A percentile compares a stretch with the other conserved stretches of the same genome.
phyloP scores from a whole-genome alignment of 148 eudicot genomes.

The Linanthus parryae region DNA sequence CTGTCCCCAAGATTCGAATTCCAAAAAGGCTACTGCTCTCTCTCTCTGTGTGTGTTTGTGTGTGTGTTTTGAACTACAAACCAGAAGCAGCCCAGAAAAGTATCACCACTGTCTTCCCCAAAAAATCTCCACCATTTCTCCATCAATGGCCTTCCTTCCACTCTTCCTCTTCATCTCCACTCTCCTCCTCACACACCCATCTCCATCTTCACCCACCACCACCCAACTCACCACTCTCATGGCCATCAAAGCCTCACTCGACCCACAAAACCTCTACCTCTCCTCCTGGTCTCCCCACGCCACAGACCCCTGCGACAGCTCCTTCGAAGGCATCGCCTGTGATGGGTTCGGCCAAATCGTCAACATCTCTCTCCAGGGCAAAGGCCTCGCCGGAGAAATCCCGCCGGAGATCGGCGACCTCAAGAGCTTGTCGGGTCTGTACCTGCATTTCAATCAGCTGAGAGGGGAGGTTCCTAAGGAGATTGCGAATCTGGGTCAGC shows the following conservation, averaged over 20 bases:
- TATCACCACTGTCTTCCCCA: too few relatives aligned
- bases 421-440: conserved; percentile 67
- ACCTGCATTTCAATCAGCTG: conserved; percentile 65
- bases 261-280: conserved; percentile 50
- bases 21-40: too few relatives aligned
- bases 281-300: conserved; percentile 59
- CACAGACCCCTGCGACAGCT: conserved; percentile 43
- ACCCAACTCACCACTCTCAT: conserved; percentile 37
- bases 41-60: too few relatives aligned
- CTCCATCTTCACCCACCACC: conserved; percentile 13
- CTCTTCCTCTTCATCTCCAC: conserved; percentile 5
- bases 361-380: conserved; percentile 80
- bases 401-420: conserved; percentile 65
- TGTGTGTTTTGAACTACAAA: too few relatives aligned
- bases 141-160: too few relatives aligned
- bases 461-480: conserved; percentile 62
- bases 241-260: conserved; percentile 52
- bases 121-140: too few relatives aligned
- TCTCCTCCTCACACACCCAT: conserved; percentile 18
- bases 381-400: conserved; percentile 57
- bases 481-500: conserved; percentile 48
- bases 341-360: conserved; percentile 57
- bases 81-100: too few relatives aligned
- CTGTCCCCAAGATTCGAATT: too few relatives aligned
- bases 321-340: conserved; percentile 72